A percentile compares a stretch with the other conserved stretches of the same genome.
Conservation (phyloP, 2,329 filamentous ascomycete genomes). For the Cytospora paraplurivora region DNA sequence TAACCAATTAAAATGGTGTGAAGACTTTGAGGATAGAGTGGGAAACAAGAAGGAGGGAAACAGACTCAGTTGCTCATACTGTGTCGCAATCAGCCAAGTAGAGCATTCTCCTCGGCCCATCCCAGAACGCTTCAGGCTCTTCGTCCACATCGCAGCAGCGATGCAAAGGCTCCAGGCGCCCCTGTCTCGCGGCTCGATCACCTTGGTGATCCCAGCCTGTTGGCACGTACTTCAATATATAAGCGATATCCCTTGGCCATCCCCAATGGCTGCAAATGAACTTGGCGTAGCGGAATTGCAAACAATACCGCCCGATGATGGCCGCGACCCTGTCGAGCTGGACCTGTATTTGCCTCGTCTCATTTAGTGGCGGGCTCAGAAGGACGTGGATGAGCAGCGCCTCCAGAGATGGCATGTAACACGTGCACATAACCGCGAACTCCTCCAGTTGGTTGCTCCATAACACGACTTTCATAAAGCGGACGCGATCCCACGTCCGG, state of each 20-base stretch:
- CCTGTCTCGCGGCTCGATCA: too few relatives aligned
- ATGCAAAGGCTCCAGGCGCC: not conserved
- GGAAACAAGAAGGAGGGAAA: not conserved
- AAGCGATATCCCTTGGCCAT: not conserved
- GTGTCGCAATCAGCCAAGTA: not conserved
- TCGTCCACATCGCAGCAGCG: not conserved
- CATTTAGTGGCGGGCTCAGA: not conserved
- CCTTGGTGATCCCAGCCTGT: not conserved
- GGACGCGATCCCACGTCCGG: not conserved
- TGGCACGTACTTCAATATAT: not conserved
- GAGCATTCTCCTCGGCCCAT: not conserved
- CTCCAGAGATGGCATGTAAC: not conserved
- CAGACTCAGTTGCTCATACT: not conserved
- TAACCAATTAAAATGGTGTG: too few relatives aligned
- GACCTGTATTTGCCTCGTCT: not conserved
- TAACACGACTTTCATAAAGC: not conserved
- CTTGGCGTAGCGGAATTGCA: not conserved
- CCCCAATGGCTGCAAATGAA: not conserved
- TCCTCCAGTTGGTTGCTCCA: not conserved
- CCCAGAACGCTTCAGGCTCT: not conserved
- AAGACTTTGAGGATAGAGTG: too few relatives aligned
- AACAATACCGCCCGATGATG: not conserved
- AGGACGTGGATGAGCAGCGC: not conserved
- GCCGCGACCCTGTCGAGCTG: not conserved
- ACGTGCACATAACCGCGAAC: not conserved